Percentiles rank a stretch among this genome's conserved stretches.
phyloP scores from a whole-genome alignment of 1,139 yeast species.

The Taiozyma sp. region DNA sequence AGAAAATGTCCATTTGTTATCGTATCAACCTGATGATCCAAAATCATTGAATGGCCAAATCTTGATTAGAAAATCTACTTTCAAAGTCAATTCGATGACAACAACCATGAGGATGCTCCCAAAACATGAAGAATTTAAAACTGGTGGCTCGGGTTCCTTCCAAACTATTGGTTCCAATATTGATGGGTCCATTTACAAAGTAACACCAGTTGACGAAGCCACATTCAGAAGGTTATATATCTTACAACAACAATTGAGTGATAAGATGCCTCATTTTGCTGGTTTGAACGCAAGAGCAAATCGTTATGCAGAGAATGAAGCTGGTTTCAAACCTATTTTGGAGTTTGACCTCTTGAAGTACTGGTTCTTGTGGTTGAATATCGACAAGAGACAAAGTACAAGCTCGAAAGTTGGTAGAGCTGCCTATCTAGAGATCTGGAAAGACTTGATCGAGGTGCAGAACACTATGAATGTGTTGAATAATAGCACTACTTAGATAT shows the following conservation, averaged over 20 bases:
- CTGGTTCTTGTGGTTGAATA: slow-evolving; percentile 49
- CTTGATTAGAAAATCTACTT: slow-evolving; percentile 64
- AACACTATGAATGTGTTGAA: slow-evolving; percentile 25
- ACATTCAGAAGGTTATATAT: slow-evolving; percentile 79
- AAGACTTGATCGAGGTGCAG: slow-evolving; percentile 55
- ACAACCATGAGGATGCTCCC: slow-evolving; percentile 58
- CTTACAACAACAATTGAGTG: slow-evolving; percentile 82
- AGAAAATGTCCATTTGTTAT: slow-evolving; percentile 67
- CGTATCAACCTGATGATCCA: slow-evolving; percentile 92
- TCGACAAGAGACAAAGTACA: slow-evolving; percentile 49
- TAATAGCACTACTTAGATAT: not conserved
- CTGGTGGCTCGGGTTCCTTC: slow-evolving; percentile 28
- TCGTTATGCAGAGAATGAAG: slow-evolving; percentile 45
- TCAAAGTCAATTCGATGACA: slow-evolving; percentile 61
- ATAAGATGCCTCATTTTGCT: slow-evolving; percentile 53
- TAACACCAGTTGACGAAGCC: slow-evolving; percentile 73
- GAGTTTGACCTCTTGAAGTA: slow-evolving; percentile 52
- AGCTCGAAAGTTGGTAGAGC: slow-evolving; percentile 55
- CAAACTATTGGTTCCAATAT: slow-evolving; percentile 65
- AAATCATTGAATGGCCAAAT: slow-evolving; percentile 76
- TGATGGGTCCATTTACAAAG: slow-evolving; percentile 75
- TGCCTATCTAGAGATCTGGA: slow-evolving; percentile 58
- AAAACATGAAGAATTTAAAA: slow-evolving; percentile 28
- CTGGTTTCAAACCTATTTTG: slow-evolving; percentile 47
- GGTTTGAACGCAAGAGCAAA: slow-evolving; percentile 82